Conservation (phyloP, 2,329 filamentous ascomycete species). For the Akanthomyces dipterigenus region DNA sequence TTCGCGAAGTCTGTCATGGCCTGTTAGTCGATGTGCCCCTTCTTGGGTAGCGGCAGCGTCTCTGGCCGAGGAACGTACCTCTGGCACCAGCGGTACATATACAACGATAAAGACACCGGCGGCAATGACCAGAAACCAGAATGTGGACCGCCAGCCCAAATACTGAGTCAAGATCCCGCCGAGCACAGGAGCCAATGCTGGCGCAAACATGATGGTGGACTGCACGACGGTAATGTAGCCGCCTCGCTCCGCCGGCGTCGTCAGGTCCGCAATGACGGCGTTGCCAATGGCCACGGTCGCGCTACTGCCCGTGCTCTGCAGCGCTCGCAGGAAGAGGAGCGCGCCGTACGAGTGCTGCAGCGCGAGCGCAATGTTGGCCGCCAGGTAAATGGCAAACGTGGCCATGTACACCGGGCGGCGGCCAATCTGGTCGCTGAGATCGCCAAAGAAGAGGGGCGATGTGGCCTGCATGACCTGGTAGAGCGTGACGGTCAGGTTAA, state of each 20-base stretch:
- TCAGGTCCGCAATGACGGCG: slow-evolving; percentile 51
- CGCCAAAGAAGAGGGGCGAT: slow-evolving; percentile 7
- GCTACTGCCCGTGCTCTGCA: slow-evolving; percentile 46
- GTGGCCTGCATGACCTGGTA: slow-evolving; percentile 9
- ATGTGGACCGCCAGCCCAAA: slow-evolving; percentile 47
- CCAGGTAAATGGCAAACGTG: slow-evolving; percentile 1
- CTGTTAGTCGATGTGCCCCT: neutral
- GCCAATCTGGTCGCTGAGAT: slow-evolving; percentile 7
- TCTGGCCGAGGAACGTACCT: slow-evolving; percentile 13
- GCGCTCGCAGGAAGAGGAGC: slow-evolving; percentile 39
- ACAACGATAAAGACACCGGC: slow-evolving; percentile 31
- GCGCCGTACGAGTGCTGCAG: slow-evolving; percentile 36
- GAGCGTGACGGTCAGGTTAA: slow-evolving; percentile 14
- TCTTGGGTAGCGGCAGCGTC: neutral
- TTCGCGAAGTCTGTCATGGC: slow-evolving; percentile 27
- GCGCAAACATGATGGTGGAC: slow-evolving; percentile 35
- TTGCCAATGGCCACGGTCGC: slow-evolving; percentile 46
- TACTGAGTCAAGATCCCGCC: slow-evolving; percentile 46
- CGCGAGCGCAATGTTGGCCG: slow-evolving; percentile 11
- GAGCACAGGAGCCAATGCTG: slow-evolving; percentile 40
- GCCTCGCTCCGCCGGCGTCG: slow-evolving; percentile 49
- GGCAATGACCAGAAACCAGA: slow-evolving; percentile 49
- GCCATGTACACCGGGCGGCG: slow-evolving; percentile 6
- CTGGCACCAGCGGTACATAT: slow-evolving; percentile 32
- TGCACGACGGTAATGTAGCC: slow-evolving; percentile 43